Percentiles rank a stretch among this genome's conserved stretches.
Evolutionary conservation across 257 asterid genomes (phyloP).

Genomic region (Ehretia macrophylla): DNA sequence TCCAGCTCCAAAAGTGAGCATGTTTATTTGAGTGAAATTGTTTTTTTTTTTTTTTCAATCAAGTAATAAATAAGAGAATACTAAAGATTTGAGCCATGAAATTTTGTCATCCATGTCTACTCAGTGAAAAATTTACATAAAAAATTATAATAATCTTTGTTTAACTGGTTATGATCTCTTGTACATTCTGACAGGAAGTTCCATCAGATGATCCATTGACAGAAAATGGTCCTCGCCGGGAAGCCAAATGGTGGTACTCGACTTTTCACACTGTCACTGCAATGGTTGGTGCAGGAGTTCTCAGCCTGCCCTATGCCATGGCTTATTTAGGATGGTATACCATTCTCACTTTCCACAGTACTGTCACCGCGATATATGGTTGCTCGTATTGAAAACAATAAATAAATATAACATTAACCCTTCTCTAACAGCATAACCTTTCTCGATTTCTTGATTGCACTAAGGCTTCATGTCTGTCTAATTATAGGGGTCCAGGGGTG

Average conservation of each 20-base stretch:
- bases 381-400: too few relatives aligned
- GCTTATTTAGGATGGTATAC: constrained; percentile 74
- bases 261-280: constrained; percentile 71
- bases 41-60: too few relatives aligned
- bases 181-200: constrained; percentile 35
- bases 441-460: not conserved
- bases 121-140: not conserved
- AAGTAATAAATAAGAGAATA: too few relatives aligned
- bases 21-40: too few relatives aligned
- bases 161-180: not conserved
- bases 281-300: constrained; percentile 78
- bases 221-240: constrained; percentile 36
- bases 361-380: too few relatives aligned
- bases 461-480: too few relatives aligned
- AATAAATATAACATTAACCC: too few relatives aligned
- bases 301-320: constrained; percentile 70
- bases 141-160: not conserved
- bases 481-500: constrained; percentile 77
- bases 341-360: not conserved
- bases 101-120: too few relatives aligned
- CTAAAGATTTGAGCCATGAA: too few relatives aligned
- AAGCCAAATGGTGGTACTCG: constrained; percentile 73
- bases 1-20: constrained; percentile 47
- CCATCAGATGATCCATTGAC: constrained; percentile 37
- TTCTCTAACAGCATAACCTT: too few relatives aligned